Evolutionary conservation across 2,329 filamentous ascomycete genomes (phyloP).

Genomic region (Cladosporium sp.): DNA sequence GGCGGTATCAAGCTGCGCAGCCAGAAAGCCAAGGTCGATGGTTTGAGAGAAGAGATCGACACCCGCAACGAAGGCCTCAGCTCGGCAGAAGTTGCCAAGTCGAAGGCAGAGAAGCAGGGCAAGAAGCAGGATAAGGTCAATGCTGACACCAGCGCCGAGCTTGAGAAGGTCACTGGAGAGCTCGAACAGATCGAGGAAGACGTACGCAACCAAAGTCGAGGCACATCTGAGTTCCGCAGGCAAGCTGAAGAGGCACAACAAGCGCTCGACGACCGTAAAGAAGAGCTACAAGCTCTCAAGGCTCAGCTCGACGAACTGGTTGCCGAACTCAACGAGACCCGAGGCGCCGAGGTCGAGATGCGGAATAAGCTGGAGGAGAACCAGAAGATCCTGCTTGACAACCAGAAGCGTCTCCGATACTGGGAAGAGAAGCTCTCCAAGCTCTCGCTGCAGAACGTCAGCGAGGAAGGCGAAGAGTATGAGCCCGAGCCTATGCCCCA

Average conservation of each 20-base stretch:
- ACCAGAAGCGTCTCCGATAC: constrained; percentile 78
- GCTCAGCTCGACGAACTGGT: constrained; percentile 83
- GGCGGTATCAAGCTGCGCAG: constrained; percentile 89
- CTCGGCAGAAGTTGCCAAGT: constrained; percentile 80
- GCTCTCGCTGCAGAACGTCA: constrained; percentile 76
- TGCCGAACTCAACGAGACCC: constrained; percentile 80
- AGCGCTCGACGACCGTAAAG: constrained; percentile 74
- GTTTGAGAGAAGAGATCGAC: constrained; percentile 80
- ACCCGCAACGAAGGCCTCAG: constrained; percentile 79
- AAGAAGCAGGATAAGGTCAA: constrained; percentile 83
- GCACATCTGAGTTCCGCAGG: constrained; percentile 70
- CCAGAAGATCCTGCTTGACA: constrained; percentile 83
- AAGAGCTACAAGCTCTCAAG: constrained; percentile 77
- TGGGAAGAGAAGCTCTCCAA: constrained; percentile 91
- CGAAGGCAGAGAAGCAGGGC: constrained; percentile 91
- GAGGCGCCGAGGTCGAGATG: constrained; percentile 94
- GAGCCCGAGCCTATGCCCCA: constrained; percentile 66
- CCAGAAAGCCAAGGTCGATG: constrained; percentile 88
- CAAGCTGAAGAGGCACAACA: constrained; percentile 79
- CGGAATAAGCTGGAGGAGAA: constrained; percentile 96
- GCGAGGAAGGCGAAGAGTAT: constrained; percentile 57
- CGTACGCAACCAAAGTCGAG: constrained; percentile 72
- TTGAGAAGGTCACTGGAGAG: constrained; percentile 70
- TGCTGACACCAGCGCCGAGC: constrained; percentile 75
- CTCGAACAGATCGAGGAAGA: constrained; percentile 77